Conservation (phyloP, 169 alveolate species). For the Toxoplasma gondii region DNA sequence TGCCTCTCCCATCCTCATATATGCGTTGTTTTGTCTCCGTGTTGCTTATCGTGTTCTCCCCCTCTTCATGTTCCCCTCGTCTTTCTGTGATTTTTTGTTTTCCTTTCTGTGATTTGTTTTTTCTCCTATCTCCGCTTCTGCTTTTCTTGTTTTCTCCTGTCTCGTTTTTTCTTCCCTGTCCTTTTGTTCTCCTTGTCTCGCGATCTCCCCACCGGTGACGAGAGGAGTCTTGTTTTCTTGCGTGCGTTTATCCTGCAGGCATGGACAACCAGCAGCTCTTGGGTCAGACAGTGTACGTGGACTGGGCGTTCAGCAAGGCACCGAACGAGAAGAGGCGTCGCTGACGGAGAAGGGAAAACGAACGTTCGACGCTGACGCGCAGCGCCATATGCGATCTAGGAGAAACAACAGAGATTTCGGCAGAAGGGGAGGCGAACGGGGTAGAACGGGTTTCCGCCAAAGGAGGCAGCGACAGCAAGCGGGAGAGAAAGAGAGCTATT, state of each 20-base stretch:
- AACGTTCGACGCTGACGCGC: not conserved
- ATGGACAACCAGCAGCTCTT: constrained; percentile 48
- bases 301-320: constrained; percentile 62
- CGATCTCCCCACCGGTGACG: no score
- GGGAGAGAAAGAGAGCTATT: no score
- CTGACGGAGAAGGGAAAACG: not conserved
- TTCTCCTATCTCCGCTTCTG: no score
- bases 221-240: not conserved
- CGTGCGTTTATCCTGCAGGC: constrained; percentile 20
- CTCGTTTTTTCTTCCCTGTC: no score
- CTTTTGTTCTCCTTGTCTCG: not conserved
- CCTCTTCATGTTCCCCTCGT: no score
- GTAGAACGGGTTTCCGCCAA: no score
- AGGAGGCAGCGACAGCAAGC: no score
- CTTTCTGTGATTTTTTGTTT: not conserved
- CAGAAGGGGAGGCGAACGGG: no score
- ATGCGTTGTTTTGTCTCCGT: no score
- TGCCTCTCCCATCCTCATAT: not conserved
- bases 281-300: constrained; percentile 48
- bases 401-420: no score
- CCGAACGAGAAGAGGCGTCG: not conserved
- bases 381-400: no score
- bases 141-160: not conserved
- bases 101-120: no score
- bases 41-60: not conserved